Conservation (phyloP, 2,329 filamentous ascomycete genomes). For the Lomentospora prolificans region DNA sequence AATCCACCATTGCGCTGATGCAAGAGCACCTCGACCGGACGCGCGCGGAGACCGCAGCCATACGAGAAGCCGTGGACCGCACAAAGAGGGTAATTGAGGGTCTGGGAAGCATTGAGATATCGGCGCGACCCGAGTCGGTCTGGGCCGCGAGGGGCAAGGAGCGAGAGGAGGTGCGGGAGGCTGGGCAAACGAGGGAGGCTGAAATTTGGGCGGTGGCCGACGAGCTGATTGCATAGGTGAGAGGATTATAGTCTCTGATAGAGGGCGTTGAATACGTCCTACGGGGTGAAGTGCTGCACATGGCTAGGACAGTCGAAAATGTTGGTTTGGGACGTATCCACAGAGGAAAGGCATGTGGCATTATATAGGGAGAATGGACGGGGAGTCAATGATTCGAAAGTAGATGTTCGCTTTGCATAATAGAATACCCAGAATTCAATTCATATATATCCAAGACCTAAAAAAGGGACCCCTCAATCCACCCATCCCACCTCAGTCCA, state of each 20-base stretch:
- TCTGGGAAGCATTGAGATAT: slow-evolving; percentile 42
- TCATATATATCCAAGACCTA: too few relatives aligned
- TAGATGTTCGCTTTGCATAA: background rate
- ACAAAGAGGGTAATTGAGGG: slow-evolving; percentile 65
- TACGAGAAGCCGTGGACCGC: slow-evolving; percentile 58
- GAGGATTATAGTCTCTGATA: background rate
- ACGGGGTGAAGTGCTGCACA: too few relatives aligned
- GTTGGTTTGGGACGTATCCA: background rate
- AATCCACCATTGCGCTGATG: slow-evolving; percentile 80
- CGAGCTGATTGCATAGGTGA: slow-evolving; percentile 11
- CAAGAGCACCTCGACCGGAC: slow-evolving; percentile 70
- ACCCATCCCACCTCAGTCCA: too few relatives aligned
- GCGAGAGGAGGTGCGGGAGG: slow-evolving; percentile 7
- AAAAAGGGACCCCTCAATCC: too few relatives aligned
- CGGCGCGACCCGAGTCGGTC: slow-evolving; percentile 12
- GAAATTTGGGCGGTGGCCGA: slow-evolving; percentile 34
- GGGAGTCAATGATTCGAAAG: too few relatives aligned
- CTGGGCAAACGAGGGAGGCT: slow-evolving; percentile 17
- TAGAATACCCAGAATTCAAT: background rate
- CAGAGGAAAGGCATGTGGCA: background rate
- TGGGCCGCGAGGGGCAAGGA: slow-evolving; percentile 12
- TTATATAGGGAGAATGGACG: background rate
- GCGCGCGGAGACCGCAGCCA: slow-evolving; percentile 60
- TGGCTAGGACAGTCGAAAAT: too few relatives aligned
- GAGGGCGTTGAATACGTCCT: too few relatives aligned